Evolutionary conservation across 805 yeast genomes (phyloP), one percentile per base, ranked within the genome.

Genomic region (Brettanomyces anomalus): DNA sequence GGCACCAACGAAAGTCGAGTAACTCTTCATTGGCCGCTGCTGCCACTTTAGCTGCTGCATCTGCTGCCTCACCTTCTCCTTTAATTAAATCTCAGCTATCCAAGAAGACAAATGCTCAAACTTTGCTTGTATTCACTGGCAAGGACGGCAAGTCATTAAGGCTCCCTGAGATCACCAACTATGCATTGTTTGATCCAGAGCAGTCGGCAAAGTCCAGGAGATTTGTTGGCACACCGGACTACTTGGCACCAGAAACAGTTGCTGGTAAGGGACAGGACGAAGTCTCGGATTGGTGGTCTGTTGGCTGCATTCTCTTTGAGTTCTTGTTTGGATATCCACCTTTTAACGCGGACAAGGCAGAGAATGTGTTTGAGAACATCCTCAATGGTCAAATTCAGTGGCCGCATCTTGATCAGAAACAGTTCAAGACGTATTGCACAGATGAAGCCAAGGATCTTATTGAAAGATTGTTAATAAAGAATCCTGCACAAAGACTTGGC

Each of bases 201-300:
- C 45, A 49, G 15, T 52, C 61, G 5, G 70, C 72, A 1, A 76
- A 74, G 41, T 66, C 71, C 20, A 75, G 79, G 52, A 75, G 73
- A 47, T 89, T 90, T 54, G 95, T 88, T 28, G 99, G 99, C 0
- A 93, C 99, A 0, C 99, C 99, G 0, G 98, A 93, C 59, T 93
- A 93, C 61, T 72, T 94, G 33, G 95, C 99, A 0, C 99, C 99
- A 0, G 99, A 93, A 58, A 89, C 96, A 0, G 87, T 93, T 47
- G 68, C 74, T 35, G 97, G 97, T 33, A 69, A 72, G 1, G 82
- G 85, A 0, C 96, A 90, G 58, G 85, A 80, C 47, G 88, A 79
- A 49, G 75, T 80, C 48, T 79, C 90, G n/a, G 97, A 89, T 65
- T 89, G 98, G 98, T 93, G 99, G 99, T 86, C 97, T 2, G 76